Base-by-base conservation (phyloP, 306 rosid species). In the Malus orientalis region DNA sequence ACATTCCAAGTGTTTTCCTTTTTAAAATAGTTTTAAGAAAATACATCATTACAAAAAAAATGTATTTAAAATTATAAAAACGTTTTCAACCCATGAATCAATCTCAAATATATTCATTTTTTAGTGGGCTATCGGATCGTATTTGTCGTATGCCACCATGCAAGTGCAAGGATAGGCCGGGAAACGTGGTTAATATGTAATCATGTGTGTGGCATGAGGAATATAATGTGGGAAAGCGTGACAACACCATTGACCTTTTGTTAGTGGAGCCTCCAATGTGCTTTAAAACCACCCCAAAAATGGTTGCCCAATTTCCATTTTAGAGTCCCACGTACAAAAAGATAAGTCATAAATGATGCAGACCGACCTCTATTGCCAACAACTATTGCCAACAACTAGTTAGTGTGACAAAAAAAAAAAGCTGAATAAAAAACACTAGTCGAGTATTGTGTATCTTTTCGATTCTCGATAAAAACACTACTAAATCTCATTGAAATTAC, bases 181-280 rank as follows among this genome's bases (percentile, higher is more conserved):
- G 20, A 49, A 49, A 49, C 20, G 55, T 49, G 55, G 55, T 49
- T 49, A 16, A 15, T 49, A 8, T 15, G 62, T 1, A 63, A 67
- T 83, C 86, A 80, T 85, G 74, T 69, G 57, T 38, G 63, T 69
- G 25, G 81, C 83, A 69, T 78, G 84, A 78, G 71, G 76, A 61
- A 71, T 69, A 55, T 19, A 66, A 70, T 59, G 62, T 82, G 80
- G 77, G 77, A 71, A 80, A 60, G 76, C 32, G 59, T 67, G 60
- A 62, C 38, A n/a, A 15, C 12, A 65, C 55, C 55, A 49, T 15
- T 49, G 20, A 49, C 51, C 69, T 20, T 38, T 54, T 55, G 32
- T 27, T 67, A 66, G 74, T 79, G 79, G 76, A 59, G 53, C 36
- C 55, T 73, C 36, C 69, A 54, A 64, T 60, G 55, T 49, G 55